Conservation (phyloP, 345 rosid genomes). For the Punica granatum region DNA sequence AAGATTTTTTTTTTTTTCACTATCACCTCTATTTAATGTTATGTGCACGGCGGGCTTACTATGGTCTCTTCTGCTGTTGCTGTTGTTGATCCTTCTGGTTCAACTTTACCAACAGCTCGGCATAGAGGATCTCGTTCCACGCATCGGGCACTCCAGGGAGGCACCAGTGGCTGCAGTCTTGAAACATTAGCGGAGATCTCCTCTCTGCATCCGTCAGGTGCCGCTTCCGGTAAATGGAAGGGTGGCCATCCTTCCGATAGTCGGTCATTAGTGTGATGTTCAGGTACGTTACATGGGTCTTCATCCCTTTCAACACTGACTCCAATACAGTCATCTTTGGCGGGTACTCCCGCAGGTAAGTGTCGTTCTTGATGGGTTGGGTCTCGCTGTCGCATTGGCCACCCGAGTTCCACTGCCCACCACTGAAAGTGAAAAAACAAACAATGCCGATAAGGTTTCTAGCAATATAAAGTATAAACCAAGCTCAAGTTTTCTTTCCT, state of each 20-base stretch:
- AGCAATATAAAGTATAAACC: neutral
- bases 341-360: conserved; percentile 60
- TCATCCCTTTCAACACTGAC: conserved; percentile 65
- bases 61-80: neutral
- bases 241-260: conserved; percentile 90
- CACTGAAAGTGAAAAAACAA: conserved; percentile 34
- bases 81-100: conserved; percentile 23
- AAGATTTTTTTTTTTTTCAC: neutral
- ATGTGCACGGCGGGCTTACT: conserved; percentile 6
- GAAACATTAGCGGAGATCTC: conserved; percentile 46
- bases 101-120: conserved; percentile 55
- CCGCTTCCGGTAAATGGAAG: conserved; percentile 71
- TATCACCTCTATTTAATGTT: conserved; percentile 6
- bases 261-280: conserved; percentile 82
- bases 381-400: conserved; percentile 83
- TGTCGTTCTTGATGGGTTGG: conserved; percentile 75
- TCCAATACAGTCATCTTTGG: conserved; percentile 78
- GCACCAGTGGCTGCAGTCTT: conserved; percentile 99
- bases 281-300: conserved; percentile 66
- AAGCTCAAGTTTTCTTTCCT: too few species aligned
- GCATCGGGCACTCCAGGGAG: conserved; percentile 94
- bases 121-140: conserved; percentile 87
- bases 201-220: conserved; percentile 36
- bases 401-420: conserved; percentile 99
- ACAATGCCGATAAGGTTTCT: neutral